Evolutionary conservation across 2,329 filamentous ascomycete genomes (phyloP), one percentile per base, ranked within the genome.

Genomic region (Colletotrichum shisoi): DNA sequence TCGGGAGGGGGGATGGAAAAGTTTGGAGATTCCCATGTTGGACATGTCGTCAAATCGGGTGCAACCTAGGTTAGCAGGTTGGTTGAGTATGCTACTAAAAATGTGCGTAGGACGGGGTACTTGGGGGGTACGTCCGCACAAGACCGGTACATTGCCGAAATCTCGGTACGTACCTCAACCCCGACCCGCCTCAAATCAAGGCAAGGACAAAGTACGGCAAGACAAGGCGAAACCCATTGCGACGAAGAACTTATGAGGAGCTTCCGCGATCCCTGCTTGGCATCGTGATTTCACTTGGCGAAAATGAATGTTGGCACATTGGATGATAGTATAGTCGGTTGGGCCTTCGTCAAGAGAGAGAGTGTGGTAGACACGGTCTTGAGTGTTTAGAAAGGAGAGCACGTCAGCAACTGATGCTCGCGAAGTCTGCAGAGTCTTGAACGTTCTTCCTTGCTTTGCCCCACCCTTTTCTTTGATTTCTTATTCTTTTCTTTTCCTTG

Each of bases 1-100:
- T 39, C 17, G 5, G n/a, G 45, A 46, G n/a, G 7, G 17, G 17
- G 17, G 19, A 68, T 62, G 51, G 62, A 57, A 57, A 68, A 68
- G 63, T 66, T 67, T 67, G 62, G 56, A 68, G 52, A 68, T 62
- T 68, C 51, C 66, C 66, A 68, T 68, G 62, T 67, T 67, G 45
- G 40, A 46, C n/a, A 52, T 39, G 60, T 53, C 61, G 64, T 67
- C 40, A 59, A 67, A 49, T 31, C n/a, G 54, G 53, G 54, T 46
- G 39, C 45, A 24, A 37, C 46, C 31, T 34, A 34, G 31, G 31
- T 34, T 34, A 8, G 31, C 21, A 42, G 42, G 42, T 34, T 57
- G 42, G 27, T 21, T 24, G 6, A 27, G 19, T 21, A 24, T 46
- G 54, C 31, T 45, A 24, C 40, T 21, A 24, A 15, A 12, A n/a